Evolutionary conservation across 2,329 filamentous ascomycete species (phyloP).

Genomic region (Clonostachys rhizophaga): DNA sequence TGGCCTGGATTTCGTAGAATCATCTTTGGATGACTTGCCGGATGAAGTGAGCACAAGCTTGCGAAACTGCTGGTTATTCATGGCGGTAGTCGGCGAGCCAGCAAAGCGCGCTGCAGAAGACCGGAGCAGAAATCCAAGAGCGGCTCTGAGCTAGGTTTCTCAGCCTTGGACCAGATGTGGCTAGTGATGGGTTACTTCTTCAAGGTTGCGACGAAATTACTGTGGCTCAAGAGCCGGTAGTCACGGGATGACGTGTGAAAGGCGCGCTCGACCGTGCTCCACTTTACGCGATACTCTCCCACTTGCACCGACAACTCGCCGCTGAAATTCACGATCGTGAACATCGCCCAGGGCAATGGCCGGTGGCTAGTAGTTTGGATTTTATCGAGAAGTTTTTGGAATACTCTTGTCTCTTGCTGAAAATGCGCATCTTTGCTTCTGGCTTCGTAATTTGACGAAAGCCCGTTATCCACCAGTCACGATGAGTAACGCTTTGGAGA

Average conservation of each 20-base stretch:
- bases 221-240: slow-evolving; percentile 1
- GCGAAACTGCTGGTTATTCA: slow-evolving; percentile 97
- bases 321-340: neutral
- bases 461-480: slow-evolving; percentile 5
- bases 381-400: too few species aligned
- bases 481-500: slow-evolving; percentile 59
- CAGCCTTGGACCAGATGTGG: neutral
- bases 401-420: too few species aligned
- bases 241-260: slow-evolving; percentile 33
- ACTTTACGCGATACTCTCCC: slow-evolving; percentile 4
- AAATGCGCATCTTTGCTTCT: too few species aligned
- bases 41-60: slow-evolving; percentile 58
- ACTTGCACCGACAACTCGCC: neutral
- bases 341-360: too few species aligned
- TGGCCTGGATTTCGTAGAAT: slow-evolving; percentile 9
- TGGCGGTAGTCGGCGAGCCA: slow-evolving; percentile 25
- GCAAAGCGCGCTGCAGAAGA: too few species aligned
- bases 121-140: too few species aligned
- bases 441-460: too few species aligned
- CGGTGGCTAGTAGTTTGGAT: too few species aligned
- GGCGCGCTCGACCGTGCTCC: slow-evolving; percentile 14
- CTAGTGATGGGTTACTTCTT: neutral
- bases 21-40: too few species aligned
- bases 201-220: slow-evolving; percentile 4
- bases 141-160: neutral